Base-by-base conservation (phyloP, 495 filamentous ascomycete genomes). In the Podospora australis region DNA sequence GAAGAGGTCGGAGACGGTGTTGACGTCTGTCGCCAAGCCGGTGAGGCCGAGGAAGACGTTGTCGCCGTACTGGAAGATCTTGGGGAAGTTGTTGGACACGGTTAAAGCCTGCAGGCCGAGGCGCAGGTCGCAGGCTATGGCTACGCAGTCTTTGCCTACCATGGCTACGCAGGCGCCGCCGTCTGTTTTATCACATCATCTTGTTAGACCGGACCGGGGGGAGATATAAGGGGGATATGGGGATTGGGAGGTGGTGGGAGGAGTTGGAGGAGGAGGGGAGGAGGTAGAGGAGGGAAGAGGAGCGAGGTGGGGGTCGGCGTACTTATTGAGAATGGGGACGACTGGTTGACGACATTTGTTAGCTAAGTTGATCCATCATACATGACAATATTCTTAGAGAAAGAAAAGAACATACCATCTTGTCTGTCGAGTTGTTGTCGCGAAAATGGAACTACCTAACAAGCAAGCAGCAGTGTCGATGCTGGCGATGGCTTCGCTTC, bases 31-130 rank as follows among this genome's bases (percentile, higher is more conserved):
- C 20, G 94, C 92, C 19, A 98, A 85, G 23, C 92, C 92, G 3
- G 94, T 97, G 35, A 98, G 79, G 36, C 92, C 92, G n/a, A 98
- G 84, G 70, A 95, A 95, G 55, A 90, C 88, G 53, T 48, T 32
- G 65, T 90, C 86, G 63, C 88, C 90, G 78, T 95, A 96, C 67
- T 85, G 80, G 83, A 97, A 97, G 79, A 98, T 88, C 74, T 98
- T 98, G 72, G 92, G 92, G 80, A 96, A 97, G 83, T 96, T 95
- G 82, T 97, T 97, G 64, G 88, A 95, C 46, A 98, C 83, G 30
- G 92, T 98, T 64, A 98, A 79, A 59, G 94, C 77, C 77, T 98
- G 94, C 67, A 96, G 84, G 53, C 92, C 92, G 48, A 98, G 87
- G 46, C 92, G 90, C 53, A 98, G 90, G 71, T 98, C 92, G 75